Evolutionary conservation across 192 early-diverging fungal species (phyloP), one percentile per base, ranked within the genome.

Genomic region (Lobosporangium transversale): DNA sequence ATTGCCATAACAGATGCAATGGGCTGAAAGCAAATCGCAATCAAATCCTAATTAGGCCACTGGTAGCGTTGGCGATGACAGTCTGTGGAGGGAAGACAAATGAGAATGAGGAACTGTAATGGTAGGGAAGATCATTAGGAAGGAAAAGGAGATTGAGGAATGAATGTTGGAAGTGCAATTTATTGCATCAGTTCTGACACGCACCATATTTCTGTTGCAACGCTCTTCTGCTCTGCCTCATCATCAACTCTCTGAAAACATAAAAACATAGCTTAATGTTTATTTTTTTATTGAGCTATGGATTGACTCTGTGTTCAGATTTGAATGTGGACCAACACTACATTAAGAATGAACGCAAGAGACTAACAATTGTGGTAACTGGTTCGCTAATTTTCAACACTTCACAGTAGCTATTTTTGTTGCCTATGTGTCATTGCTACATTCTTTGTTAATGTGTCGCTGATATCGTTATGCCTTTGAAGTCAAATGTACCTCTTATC

Each of bases 401-500:
- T 27, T 15, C 27, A 27, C 29, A 5, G 51, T 3, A 53, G 27
- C 26, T 31, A 27, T 2, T 53, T 53, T 20, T 27, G 27, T 31
- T 14, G 23, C 20, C 51, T 53, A 5, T n/a, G n/a, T 27, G 27
- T 53, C 20, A 53, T 1, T 30, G 27, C 23, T 14, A 53, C 30
- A 53, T 31, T 53, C 23, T 53, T 53, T 27, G 2, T 53, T 27
- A 14, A 53, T 53, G 20, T 55, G 53, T 17, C 20, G 15, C 30
- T 55, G 48, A 42, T 30, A 62, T 37, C 12, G 59, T 51, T 15
- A 62, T 42, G 30, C 33, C 59, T 44, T 62, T 62, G 40, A 51
- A 40, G 27, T 62, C 47, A 37, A 62, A 51, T 23, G 59, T 50
- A 24, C 59, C 48, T 32, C 48, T 27, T 48, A 50, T 62, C 59